Evolutionary conservation across 1,139 yeast species (phyloP).

Genomic region (Yamadazyma buinensis): DNA sequence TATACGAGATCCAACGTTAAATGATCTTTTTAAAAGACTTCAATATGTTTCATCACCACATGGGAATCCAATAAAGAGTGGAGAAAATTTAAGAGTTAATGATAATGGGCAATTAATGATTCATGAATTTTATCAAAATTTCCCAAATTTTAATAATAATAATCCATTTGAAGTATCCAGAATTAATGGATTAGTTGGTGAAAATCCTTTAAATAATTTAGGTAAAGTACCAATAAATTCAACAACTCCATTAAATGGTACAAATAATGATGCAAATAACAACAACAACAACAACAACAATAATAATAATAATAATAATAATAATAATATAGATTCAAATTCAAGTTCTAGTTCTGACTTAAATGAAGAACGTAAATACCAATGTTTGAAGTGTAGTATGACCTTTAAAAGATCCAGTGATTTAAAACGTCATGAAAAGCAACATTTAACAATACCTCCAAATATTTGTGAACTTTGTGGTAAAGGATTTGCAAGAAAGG

Average conservation of each 20-base stretch:
- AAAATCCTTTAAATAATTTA: conserved; percentile 7
- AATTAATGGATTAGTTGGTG: conserved; percentile 8
- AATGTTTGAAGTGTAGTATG: conserved; percentile 49
- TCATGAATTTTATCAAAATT: conserved; percentile 39
- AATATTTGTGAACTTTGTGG: conserved; percentile 73
- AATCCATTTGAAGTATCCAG: conserved; percentile 21
- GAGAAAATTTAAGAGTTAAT: conserved; percentile 34
- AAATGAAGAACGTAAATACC: conserved; percentile 28
- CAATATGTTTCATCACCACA: conserved; percentile 57
- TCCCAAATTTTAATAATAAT: conserved; percentile 44
- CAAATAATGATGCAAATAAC: background rate
- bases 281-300: background rate
- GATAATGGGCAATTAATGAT: conserved; percentile 43
- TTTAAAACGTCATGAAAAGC: conserved; percentile 62
- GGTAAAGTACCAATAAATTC: background rate
- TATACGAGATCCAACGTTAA: conserved; percentile 52
- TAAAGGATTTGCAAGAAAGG: conserved; percentile 79
- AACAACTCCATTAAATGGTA: background rate
- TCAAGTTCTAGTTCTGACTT: background rate
- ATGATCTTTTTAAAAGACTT: conserved; percentile 46
- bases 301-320: background rate
- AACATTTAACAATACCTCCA: conserved; percentile 55
- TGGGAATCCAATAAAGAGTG: conserved; percentile 41
- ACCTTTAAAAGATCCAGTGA: conserved; percentile 62
- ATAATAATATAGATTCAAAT: background rate